These are phyloP conservation scores for Diplodia sapinea DNA, from an alignment of 2,329 filamentous ascomycete genomes.

Conservation along the genomic window DNA sequence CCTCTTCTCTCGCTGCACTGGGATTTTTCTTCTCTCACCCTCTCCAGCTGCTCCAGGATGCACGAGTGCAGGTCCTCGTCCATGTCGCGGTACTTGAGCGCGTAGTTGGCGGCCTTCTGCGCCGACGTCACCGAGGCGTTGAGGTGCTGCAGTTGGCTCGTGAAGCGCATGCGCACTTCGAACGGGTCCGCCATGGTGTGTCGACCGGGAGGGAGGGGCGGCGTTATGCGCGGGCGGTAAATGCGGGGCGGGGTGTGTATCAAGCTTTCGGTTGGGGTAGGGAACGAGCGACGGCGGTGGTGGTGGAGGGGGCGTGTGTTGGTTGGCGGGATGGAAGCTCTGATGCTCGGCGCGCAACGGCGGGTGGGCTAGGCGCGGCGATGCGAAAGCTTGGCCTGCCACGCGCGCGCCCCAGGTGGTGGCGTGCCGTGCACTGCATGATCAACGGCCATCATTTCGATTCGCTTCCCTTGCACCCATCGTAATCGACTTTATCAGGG, in stretches of 20 bases:
- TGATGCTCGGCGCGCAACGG: not conserved
- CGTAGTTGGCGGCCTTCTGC: slow-evolving; percentile 93
- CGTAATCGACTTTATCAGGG: not conserved
- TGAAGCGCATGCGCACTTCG: slow-evolving; percentile 98
- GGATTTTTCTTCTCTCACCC: slow-evolving; percentile 53
- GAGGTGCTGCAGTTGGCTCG: slow-evolving; percentile 83
- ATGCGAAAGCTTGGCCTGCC: not conserved
- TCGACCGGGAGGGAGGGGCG: not conserved
- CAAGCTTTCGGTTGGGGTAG: not conserved
- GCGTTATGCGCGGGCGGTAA: not conserved
- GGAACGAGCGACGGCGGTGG: too few species aligned
- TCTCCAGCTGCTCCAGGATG: slow-evolving; percentile 93
- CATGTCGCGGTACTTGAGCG: slow-evolving; percentile 90
- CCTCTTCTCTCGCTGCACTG: not conserved
- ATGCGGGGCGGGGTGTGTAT: not conserved
- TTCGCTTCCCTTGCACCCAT: not conserved
- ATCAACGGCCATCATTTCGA: not conserved
- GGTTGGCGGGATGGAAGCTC: not conserved
- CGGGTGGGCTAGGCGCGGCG: not conserved
- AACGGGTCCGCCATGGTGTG: slow-evolving; percentile 80
- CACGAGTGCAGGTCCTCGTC: slow-evolving; percentile 97
- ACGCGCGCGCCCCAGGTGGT: not conserved
- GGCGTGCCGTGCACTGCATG: not conserved
- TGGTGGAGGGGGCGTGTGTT: not conserved
- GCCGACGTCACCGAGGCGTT: slow-evolving; percentile 88